Base-by-base conservation (phyloP, 257 asterid species). In the Echium plantagineum region DNA sequence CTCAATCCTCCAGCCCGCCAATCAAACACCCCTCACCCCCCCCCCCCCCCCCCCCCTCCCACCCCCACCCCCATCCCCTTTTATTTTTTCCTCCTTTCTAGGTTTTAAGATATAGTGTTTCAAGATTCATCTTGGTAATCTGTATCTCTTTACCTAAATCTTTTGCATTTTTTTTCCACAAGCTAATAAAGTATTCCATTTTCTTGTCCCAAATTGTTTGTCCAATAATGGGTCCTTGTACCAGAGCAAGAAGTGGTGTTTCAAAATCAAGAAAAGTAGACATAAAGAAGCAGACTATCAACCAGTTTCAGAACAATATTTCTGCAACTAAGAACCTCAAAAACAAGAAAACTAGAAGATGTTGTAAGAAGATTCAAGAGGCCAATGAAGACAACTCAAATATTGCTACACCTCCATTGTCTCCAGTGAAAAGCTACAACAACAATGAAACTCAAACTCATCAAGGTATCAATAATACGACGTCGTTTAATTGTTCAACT, bases 401-500 rank as follows among this genome's bases (percentile, higher is more conserved):
- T 55, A 21, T 35, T 35, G 47, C 69, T 16, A 28, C 32, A 28
- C 65, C 76, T 0, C 63, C 73, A 18, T 55, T 26, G 7, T 65
- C 78, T 26, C 78, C 83, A 35, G 52, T 48, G 24, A 74, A 71
- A 57, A 42, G 46, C 59, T 55, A 64, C 5, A 22, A 7, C 1
- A 55, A 31, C 26, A 53, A 35, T 9, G 71, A 69, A 42, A 51
- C 13, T 32, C 73, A 26, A n/a, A n/a, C n/a, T n/a, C n/a, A n/a
- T n/a, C n/a, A 55, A 24, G 26, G 7, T 9, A 57, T 31, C 15
- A 70, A 61, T 8, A 70, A 61, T 8, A 64, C 58, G 24, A 3
- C 46, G 10, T 21, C 67, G 72, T 67, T 58, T 58, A 18, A 7
- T 22, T 85, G 95, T 57, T 67, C 78, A 0, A 89, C 97, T 20